A percentile compares a stretch with the other conserved stretches of the same genome.
phyloP scores from a whole-genome alignment of 2,329 filamentous ascomycete genomes.

The Aspergillus tamarii region DNA sequence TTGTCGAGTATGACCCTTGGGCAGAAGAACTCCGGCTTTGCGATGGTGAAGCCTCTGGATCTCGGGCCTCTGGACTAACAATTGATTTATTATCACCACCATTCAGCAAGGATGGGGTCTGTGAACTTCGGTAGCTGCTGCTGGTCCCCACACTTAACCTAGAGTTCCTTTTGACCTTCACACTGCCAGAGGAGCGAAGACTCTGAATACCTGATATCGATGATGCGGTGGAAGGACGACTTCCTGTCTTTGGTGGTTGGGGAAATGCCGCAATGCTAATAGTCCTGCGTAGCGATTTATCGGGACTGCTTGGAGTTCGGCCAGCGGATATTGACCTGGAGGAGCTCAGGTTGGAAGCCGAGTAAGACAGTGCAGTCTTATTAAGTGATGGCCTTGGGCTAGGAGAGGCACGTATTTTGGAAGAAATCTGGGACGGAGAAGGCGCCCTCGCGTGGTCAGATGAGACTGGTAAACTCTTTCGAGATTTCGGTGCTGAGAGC shows the following conservation, averaged over 20 bases:
- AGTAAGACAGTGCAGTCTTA: constrained; percentile 52
- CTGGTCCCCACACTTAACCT: constrained; percentile 59
- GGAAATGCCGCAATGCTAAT: constrained; percentile 95
- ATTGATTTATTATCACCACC: constrained; percentile 78
- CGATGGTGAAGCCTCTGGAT: constrained; percentile 79
- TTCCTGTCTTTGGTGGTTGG: constrained; percentile 75
- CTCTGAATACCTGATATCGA: constrained; percentile 42
- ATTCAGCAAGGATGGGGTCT: constrained; percentile 76
- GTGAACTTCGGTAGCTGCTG: constrained; percentile 52
- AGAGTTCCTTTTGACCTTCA: constrained; percentile 59
- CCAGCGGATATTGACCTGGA: constrained; percentile 60
- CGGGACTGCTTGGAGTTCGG: constrained; percentile 56
- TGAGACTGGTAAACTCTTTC: constrained; percentile 64
- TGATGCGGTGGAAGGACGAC: constrained; percentile 64
- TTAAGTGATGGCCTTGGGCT: constrained; percentile 56
- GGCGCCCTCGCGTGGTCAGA: constrained; percentile 47
- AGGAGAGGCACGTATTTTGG: constrained; percentile 63
- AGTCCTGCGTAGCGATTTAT: constrained; percentile 78
- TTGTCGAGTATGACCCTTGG: constrained; percentile 89
- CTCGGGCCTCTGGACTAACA: constrained; percentile 63
- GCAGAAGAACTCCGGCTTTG: constrained; percentile 91
- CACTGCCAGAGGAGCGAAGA: constrained; percentile 31
- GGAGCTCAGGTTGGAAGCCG: constrained; percentile 59
- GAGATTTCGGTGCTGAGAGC: constrained; percentile 71
- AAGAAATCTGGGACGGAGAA: constrained; percentile 51